Evolutionary conservation across 768 basidiomycete species (phyloP).

Genomic region (Russula sp.): DNA sequence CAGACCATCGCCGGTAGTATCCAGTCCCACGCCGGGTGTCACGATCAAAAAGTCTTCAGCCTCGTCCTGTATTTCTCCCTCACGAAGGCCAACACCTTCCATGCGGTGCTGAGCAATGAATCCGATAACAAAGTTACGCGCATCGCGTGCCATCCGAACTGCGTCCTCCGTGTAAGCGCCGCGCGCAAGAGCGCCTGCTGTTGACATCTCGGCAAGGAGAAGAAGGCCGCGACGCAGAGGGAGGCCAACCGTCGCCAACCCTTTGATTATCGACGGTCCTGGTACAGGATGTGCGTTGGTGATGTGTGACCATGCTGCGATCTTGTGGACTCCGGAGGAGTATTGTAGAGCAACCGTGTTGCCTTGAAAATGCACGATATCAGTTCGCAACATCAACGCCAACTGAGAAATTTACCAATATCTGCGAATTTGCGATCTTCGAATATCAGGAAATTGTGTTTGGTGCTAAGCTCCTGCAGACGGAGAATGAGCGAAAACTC

Average conservation of each 20-base stretch:
- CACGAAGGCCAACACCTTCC: constrained; percentile 48
- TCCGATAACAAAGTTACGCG: constrained; percentile 87
- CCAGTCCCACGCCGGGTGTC: constrained; percentile 89
- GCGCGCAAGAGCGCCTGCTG: constrained; percentile 74
- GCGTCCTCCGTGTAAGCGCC: constrained; percentile 80
- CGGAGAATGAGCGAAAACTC: constrained; percentile 59
- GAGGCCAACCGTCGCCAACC: constrained; percentile 78
- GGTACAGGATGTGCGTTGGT: constrained; percentile 96
- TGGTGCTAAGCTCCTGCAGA: constrained; percentile 60
- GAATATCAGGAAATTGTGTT: constrained; percentile 93
- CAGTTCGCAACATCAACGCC: background rate
- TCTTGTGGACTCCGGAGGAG: constrained; percentile 85
- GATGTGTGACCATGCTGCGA: constrained; percentile 92
- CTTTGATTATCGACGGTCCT: constrained; percentile 91
- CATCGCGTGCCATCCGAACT: constrained; percentile 77
- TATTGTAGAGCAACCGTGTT: constrained; percentile 97
- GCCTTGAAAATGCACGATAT: constrained; percentile 41
- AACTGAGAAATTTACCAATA: constrained; percentile 56
- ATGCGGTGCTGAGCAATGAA: constrained; percentile 90
- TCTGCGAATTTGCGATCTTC: constrained; percentile 99
- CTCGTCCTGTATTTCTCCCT: constrained; percentile 17
- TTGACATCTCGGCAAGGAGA: constrained; percentile 95
- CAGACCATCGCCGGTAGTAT: constrained; percentile 42
- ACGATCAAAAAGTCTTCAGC: constrained; percentile 80
- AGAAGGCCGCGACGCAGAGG: constrained; percentile 83